Evolutionary conservation across 352 stramenopile species (phyloP), one percentile per base, ranked within the genome.

Genomic region (Globisporangium barbulae): DNA sequence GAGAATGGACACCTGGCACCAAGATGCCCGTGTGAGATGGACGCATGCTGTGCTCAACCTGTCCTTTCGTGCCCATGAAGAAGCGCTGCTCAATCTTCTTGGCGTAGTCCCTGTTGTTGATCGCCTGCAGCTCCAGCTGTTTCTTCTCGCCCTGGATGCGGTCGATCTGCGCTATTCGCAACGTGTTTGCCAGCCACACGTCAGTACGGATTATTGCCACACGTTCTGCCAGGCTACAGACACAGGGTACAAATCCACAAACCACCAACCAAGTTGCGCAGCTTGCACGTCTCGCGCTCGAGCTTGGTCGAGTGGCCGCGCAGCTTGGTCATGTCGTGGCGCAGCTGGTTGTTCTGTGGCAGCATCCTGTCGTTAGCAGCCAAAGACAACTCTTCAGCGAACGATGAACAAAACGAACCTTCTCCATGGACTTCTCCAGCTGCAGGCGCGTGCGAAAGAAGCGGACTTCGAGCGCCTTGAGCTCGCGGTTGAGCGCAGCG

Each of bases 81-180:
- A 93, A 89, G 47, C 82, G 81, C 64, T 91, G 81, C 67, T 95
- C 86, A 52, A 93, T 93, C 54, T 90, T 90, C 69, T 92, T 90
- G 30, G 83, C 86, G 54, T 94, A 95, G 67, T 93, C 84, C 33
- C 86, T 78, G 39, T 93, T 93, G 42, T 63, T 71, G 53, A 93
- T 91, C n/a, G 86, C 86, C 50, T 95, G 86, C 9, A 81, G 69
- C 71, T 95, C 83, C n/a, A 91, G 35, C 31, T 87, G 72, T 55
- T 88, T 89, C 58, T 89, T 88, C 35, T 95, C 83, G 19, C 65
- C 70, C 42, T 91, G 83, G 42, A 95, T 81, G 2, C 81, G 79
- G 52, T 94, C 81, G 42, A 94, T 75, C 82, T 91, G 54, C 25
- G 41, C 47, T 44, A 54, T 62, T 53, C 56, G 12, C 33, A 54